These are phyloP conservation scores for Didymella pomorum DNA, from an alignment of 2,329 filamentous ascomycete species.

Conservation along the genomic window DNA sequence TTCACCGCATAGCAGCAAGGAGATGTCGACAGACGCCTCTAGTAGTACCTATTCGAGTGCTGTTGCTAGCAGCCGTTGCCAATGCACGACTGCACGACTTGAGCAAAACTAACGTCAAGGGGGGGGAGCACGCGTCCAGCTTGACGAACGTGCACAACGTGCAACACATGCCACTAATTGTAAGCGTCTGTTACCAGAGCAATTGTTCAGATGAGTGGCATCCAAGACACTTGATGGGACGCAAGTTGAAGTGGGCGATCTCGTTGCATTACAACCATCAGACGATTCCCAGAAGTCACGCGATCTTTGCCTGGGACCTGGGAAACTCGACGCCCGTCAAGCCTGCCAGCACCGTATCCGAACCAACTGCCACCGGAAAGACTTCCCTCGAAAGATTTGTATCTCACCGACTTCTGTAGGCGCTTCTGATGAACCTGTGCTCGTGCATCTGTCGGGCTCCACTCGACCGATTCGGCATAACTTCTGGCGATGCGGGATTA, in stretches of 20 bases:
- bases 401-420: conserved; percentile 20
- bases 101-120: neutral
- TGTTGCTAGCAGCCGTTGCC: neutral
- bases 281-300: neutral
- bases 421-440: conserved; percentile 10
- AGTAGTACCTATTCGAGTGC: neutral
- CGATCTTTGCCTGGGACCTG: neutral
- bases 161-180: too few relatives aligned
- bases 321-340: neutral
- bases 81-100: neutral
- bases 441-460: conserved; percentile 10
- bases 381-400: neutral
- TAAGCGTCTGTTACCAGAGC: too few relatives aligned
- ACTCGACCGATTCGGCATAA: conserved; percentile 28
- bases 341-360: neutral
- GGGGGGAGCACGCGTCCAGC: neutral
- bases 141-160: neutral
- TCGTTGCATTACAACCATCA: neutral
- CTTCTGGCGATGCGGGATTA: conserved; percentile 24
- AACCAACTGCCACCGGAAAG: neutral
- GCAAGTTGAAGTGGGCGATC: neutral
- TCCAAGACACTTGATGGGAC: neutral
- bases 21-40: neutral
- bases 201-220: neutral
- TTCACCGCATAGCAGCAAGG: neutral